Base-by-base conservation (phyloP, 345 rosid genomes). In the Eucalyptus lansdowneana region DNA sequence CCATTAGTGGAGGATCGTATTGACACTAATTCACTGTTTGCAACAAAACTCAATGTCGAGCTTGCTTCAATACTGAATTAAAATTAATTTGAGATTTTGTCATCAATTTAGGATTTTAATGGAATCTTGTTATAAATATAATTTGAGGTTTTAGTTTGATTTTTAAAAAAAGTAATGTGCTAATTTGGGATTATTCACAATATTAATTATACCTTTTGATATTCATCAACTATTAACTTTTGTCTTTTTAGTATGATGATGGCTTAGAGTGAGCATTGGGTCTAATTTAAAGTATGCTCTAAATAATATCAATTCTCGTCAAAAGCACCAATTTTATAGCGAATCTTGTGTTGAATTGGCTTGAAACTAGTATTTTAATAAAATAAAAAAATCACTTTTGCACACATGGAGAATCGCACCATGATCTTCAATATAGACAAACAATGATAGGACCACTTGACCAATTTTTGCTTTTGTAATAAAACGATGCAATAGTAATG, bases 21-120 rank as follows among this genome's bases (percentile, higher is more conserved):
- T 6, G 0, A 24, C 29, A 24, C 1, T 24, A 0, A 10, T 0
- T 56, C 6, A 4, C 3, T 10, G 3, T 2, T 5, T 24, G 11
- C 11, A 53, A 21, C 11, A 53, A 21, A 19, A 21, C 11, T 53
- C 2, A 53, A 53, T 1, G 2, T 19, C 1, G 5, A 0, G 1
- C 13, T 0, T 22, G 0, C 12, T 56, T 56, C 6, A 9, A 56
- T 21, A 6, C 13, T 56, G 0, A 1, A 53, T 53, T 1, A 53
- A 53, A 53, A 53, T 8, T 53, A 53, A 21, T 53, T 53, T 8
- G 25, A 21, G 11, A 8, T 53, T 3, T 53, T 19, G 0, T 53
- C 5, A 53, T 0, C 0, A 53, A 53, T 19, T 53, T 53, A 19
- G 0, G 1, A 8, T 53, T 53, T 53, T 7, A 8, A 53, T 53